Conservation (phyloP, 352 stramenopile genomes). For the Bremia lactucae region DNA sequence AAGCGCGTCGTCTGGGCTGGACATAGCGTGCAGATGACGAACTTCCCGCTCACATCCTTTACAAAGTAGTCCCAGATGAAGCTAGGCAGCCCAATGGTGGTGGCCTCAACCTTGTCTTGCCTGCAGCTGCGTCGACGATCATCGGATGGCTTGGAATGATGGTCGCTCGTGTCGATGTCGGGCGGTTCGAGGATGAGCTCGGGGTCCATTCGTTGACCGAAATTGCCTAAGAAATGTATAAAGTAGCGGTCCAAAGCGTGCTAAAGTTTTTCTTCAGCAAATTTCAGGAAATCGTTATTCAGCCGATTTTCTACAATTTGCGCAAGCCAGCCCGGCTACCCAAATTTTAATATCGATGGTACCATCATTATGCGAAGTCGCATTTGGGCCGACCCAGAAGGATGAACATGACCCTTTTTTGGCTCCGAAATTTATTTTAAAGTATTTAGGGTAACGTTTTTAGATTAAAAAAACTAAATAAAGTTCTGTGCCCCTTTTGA, state of each 20-base stretch:
- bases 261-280: too few species aligned
- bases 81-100: slow-evolving; percentile 57
- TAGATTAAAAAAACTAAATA: too few species aligned
- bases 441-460: too few species aligned
- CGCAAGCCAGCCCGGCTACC: too few species aligned
- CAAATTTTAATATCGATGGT: too few species aligned
- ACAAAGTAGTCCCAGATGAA: slow-evolving; percentile 85
- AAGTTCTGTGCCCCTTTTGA: too few species aligned
- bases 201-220: slow-evolving; percentile 14
- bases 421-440: too few species aligned
- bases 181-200: slow-evolving; percentile 13
- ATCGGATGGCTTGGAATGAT: slow-evolving; percentile 2
- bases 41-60: slow-evolving; percentile 67
- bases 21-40: slow-evolving; percentile 66
- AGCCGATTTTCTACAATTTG: too few species aligned
- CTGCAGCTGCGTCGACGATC: slow-evolving; percentile 8
- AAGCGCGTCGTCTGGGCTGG: slow-evolving; percentile 57
- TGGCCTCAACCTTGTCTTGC: slow-evolving; percentile 45
- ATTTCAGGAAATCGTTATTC: too few species aligned
- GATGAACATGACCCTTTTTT: too few species aligned
- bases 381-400: too few species aligned
- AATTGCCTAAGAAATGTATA: slow-evolving; percentile 16
- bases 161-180: background rate
- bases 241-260: slow-evolving; percentile 5
- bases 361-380: too few species aligned